Evolutionary conservation across 345 rosid species (phyloP).

Genomic region (Bretschneidera sinensis): DNA sequence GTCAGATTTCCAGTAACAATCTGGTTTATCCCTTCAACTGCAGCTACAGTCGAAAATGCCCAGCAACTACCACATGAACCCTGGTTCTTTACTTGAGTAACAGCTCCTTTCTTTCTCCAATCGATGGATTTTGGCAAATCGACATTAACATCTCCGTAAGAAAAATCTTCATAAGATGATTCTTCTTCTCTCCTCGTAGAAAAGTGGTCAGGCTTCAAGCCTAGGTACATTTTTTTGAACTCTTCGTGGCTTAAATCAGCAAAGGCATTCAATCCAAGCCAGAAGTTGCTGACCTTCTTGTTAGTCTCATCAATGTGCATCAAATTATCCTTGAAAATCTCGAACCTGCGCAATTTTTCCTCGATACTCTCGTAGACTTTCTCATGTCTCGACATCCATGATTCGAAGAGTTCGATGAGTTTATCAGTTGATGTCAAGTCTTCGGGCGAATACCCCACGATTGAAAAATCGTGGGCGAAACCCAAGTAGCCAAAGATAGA

Average conservation of each 20-base stretch:
- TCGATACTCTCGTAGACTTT: constrained; percentile 55
- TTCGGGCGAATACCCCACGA: constrained; percentile 55
- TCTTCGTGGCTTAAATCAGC: constrained; percentile 78
- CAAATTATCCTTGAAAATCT: constrained; percentile 65
- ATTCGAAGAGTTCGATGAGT: constrained; percentile 59
- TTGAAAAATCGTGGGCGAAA: constrained; percentile 54
- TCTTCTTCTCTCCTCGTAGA: constrained; percentile 16
- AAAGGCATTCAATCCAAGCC: constrained; percentile 78
- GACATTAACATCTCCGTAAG: constrained; percentile 30
- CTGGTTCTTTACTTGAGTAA: constrained; percentile 71
- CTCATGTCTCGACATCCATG: constrained; percentile 62
- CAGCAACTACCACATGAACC: constrained; percentile 95
- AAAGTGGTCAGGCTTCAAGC: constrained; percentile 31
- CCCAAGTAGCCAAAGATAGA: constrained; percentile 26
- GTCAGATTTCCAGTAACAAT: constrained; percentile 68
- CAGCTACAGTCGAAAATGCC: constrained; percentile 90
- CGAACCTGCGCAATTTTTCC: constrained; percentile 62
- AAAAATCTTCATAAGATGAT: constrained; percentile 28
- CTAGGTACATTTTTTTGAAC: constrained; percentile 62
- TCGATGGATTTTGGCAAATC: constrained; percentile 60
- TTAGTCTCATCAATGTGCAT: constrained; percentile 68
- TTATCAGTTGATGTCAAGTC: constrained; percentile 53
- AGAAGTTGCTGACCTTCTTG: constrained; percentile 50
- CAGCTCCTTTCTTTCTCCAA: constrained; percentile 92
- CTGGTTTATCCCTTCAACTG: constrained; percentile 82